Base-by-base conservation (phyloP, 2,329 filamentous ascomycete species). In the Aureobasidium namibiae region DNA sequence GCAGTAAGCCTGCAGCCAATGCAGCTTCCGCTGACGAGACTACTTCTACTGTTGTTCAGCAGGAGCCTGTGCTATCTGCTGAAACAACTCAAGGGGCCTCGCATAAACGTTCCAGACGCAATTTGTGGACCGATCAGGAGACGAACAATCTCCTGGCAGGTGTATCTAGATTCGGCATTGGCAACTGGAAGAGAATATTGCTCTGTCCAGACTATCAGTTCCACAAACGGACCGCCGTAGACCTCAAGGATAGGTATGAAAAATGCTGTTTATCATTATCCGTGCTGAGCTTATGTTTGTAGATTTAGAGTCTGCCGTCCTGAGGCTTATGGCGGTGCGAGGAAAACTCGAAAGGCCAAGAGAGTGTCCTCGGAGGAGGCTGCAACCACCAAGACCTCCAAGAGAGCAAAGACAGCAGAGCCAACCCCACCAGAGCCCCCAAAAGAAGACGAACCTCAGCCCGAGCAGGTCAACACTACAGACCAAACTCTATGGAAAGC, bases 181-280 rank as follows among this genome's bases (percentile, higher is more conserved):
- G 84, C 3, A 84, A 78, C 62, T 87, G 84, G 84, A 86, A 83
- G 59, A 79, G 79, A 63, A 86, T 87, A 18, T 67, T 85, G 26
- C 74, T 80, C 3, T 79, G 81, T 63, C 69, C 78, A 16, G 80
- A 83, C 34, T 80, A 82, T 60, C 73, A 72, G 3, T 86, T 87
- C 66, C 76, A 82, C 61, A 74, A 78, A 11, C 75, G 84, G 29
- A 84, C 78, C n/a, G 78, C 82, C 10, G 78, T 83, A 24, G 84
- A 86, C 64, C 68, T 87, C 49, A 87, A 86, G 70, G 84, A 87
- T 66, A 75, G 81, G 67, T 80, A 60, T 56, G 1, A 21, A 9
- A 24, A 9, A 21, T 2, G 8, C 16, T 42, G 10, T 2, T 11
- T 75, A 57, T 65, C 65, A 10, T 63, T 66, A 2, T 68, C 65